Evolutionary conservation across 164 flowering plant species (phyloP), one percentile per base, ranked within the genome.

Genomic region (Kalanchoe fedtschenkoi): DNA sequence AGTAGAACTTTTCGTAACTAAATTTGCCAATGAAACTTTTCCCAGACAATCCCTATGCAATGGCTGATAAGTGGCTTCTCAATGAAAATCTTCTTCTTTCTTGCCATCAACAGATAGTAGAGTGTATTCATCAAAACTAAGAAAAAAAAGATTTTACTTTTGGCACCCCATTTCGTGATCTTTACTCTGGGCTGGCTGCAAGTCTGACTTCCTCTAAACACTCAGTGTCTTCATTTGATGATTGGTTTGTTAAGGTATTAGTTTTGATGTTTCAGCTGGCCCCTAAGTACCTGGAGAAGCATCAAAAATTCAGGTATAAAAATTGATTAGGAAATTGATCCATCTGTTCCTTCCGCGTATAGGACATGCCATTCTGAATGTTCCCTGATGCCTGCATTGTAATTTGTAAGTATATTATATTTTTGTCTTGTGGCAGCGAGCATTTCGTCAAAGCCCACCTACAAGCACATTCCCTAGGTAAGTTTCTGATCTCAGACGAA

Each of bases 1-100:
- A n/a, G n/a, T n/a, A n/a, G n/a, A n/a, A n/a, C n/a, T n/a, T n/a
- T n/a, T n/a, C n/a, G n/a, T n/a, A n/a, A n/a, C n/a, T n/a, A n/a
- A n/a, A 44, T 44, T 44, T 44, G 60, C 39, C 58, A 22, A 30
- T n/a, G 22, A 4, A 35, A 32, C 26, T 57, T 2, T 61, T 71
- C 75, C 62, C 84, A 93, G 99, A 93, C 69, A 83, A 84, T 72
- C 89, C 96, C 42, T 93, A 93, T 66, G 67, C 62, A 47, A 72
- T 80, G 67, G 99, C 99, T 72, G 99, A 91, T 65, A 88, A 85
- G 74, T 93, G 99, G 99, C 97, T 93, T 68, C 88, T 93, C 43
- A 82, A 85, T 65, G 95, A 93, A 76, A 80, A 84, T 70, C 91
- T 93, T 68, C 90, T 97, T 30, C 81, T 91, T 65, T 74, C 96